A percentile compares a stretch with the other conserved stretches of the same genome.
Evolutionary conservation across 2,329 filamentous ascomycete genomes (phyloP).

Genomic region (Cytospora chrysosperma): DNA sequence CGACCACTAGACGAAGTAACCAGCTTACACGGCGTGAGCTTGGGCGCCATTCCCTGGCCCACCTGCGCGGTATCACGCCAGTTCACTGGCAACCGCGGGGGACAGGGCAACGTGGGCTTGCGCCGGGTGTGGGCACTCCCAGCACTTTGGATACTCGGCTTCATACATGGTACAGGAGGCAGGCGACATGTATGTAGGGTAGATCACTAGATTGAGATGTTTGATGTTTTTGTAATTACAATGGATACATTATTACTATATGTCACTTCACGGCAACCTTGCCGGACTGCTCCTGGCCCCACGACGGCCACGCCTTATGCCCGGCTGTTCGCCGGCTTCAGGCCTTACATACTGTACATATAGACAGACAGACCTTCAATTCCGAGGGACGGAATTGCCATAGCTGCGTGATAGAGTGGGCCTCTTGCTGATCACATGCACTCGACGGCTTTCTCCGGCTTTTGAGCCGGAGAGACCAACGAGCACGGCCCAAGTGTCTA

Average conservation of each 20-base stretch:
- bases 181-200: neutral
- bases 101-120: neutral
- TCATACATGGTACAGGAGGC: neutral
- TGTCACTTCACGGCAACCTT: neutral
- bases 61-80: neutral
- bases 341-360: neutral
- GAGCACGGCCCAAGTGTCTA: neutral
- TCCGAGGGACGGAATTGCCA: neutral
- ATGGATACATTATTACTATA: neutral
- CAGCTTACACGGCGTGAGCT: neutral
- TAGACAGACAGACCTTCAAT: neutral
- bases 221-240: neutral
- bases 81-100: too few species aligned
- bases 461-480: too few species aligned
- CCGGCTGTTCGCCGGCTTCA: neutral
- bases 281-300: neutral
- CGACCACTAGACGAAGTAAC: conserved; percentile 32
- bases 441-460: neutral
- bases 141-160: neutral
- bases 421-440: neutral
- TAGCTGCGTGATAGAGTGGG: neutral
- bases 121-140: neutral
- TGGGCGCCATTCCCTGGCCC: neutral
- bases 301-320: neutral
- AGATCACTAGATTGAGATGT: neutral